Evolutionary conservation across 2,329 filamentous ascomycete genomes (phyloP), one percentile per base, ranked within the genome.

Genomic region (Lasiodiplodia hormozganensis): DNA sequence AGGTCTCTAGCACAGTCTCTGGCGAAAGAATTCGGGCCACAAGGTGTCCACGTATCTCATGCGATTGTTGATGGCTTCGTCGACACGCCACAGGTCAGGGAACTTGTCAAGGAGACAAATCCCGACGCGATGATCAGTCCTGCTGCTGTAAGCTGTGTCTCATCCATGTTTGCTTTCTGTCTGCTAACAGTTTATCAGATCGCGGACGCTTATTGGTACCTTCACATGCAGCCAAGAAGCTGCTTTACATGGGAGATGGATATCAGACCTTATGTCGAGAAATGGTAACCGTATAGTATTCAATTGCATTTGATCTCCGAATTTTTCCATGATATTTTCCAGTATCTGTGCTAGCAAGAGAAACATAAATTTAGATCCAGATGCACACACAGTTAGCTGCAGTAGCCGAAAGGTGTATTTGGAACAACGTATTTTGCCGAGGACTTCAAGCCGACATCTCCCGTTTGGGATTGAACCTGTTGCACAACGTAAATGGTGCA

Each of bases 41-140:
- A 92, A 77, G 94, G 94, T 2, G 87, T 97, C 1, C 94, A 97
- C 78, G 90, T 97, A 0, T 88, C 90, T 0, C 92, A 96, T 80
- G 88, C 90, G 4, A 88, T 97, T 69, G 90, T 96, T 67, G 94
- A 97, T 76, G 94, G 93, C 0, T 86, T 92, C 1, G 97, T 97
- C 77, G 91, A 96, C 77, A 94, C 92, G 66, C 91, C 92, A 0
- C 83, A 87, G 70, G 91, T 89, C 1, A 90, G 89, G 77, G 85
- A 85, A 47, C 89, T 81, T 80, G 76, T 85, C 67, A 85, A 86
- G 75, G 81, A 85, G 49, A 81, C 85, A 70, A 82, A 83, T 28
- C 81, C 85, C 6, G 88, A 90, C 78, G 87, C 85, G 0, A 95
- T 94, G 83, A 88, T 97, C 70, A 89, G 82, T 70, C 86, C 93